Evolutionary conservation across 2,329 filamentous ascomycete genomes (phyloP).

Genomic region (Knufia fluminis): DNA sequence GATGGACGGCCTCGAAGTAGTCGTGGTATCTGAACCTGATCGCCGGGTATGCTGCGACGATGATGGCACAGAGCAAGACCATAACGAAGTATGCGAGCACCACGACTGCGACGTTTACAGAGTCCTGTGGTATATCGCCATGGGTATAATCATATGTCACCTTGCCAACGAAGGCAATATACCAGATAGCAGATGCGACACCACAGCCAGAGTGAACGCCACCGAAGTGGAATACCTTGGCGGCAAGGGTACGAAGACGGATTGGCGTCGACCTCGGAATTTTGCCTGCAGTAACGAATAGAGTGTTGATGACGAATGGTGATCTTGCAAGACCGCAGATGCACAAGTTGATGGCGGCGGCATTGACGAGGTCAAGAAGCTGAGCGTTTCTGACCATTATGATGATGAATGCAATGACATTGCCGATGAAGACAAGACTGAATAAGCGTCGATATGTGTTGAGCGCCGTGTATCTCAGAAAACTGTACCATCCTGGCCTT

Average conservation of each 20-base stretch:
- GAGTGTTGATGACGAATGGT: conserved; percentile 32
- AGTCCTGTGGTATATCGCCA: conserved; percentile 12
- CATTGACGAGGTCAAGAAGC: conserved; percentile 20
- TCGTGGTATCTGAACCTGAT: conserved; percentile 28
- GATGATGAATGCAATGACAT: conserved; percentile 28
- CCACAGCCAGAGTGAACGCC: conserved; percentile 33
- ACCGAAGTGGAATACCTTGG: conserved; percentile 35
- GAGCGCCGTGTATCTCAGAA: conserved; percentile 22
- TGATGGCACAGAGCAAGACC: conserved; percentile 24
- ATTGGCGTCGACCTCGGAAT: conserved; percentile 29
- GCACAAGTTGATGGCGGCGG: conserved; percentile 29
- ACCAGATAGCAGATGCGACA: conserved; percentile 35
- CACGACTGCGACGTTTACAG: conserved; percentile 27
- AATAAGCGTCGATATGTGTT: conserved; percentile 51
- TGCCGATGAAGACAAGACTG: conserved; percentile 43
- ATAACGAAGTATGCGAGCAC: conserved; percentile 26
- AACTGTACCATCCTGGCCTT: background rate
- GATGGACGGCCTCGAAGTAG: conserved; percentile 30
- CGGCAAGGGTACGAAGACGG: conserved; percentile 27
- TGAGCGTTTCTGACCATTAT: conserved; percentile 12
- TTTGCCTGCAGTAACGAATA: conserved; percentile 28
- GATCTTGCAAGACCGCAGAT: conserved; percentile 30
- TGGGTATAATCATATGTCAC: conserved; percentile 5
- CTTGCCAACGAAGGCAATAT: conserved; percentile 22
- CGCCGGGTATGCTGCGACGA: conserved; percentile 25